Evolutionary conservation across 768 basidiomycete species (phyloP), one percentile per base, ranked within the genome.

Genomic region (Strobilomyces dryophilus): DNA sequence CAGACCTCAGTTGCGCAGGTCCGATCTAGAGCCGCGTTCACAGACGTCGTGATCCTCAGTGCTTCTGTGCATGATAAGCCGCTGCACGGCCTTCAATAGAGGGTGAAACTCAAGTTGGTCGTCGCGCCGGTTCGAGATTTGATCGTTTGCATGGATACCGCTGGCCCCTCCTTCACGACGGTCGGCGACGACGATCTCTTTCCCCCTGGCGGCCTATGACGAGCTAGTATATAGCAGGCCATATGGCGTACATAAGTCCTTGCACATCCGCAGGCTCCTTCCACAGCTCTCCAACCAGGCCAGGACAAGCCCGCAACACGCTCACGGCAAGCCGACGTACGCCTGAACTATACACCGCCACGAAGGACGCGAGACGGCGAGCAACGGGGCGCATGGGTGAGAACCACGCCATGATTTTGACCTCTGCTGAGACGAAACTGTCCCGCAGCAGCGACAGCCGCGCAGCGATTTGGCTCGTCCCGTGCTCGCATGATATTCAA

Each of bases 91-190:
- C 4, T 24, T 24, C 24, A 24, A 37, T 15, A 18, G 29, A 9
- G 7, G 29, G 5, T 29, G 29, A 6, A 29, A 29, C 29, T 29
- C 29, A 24, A 24, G 24, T 24, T 4, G 24, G 24, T 24, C 24
- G 24, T 24, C 24, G 24, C 24, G 24, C 24, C 24, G 24, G 21
- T 21, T 35, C 18, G 17, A 24, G 17, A 27, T 31, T 10, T 34
- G 40, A 47, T 45, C 24, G 11, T 35, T 41, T 7, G 47, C 46
- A 45, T 59, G 56, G 54, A 49, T 50, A 62, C 47, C 47, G 32
- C 14, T 31, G 9, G 21, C 20, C 24, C 7, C 26, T 47, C 39
- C 53, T 37, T 59, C 50, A 6, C 56, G 52, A 56, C 54, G 39
- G 29, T 49, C 45, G 41, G 44, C 55, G 24, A 24, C 34, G 41